A percentile compares a stretch with the other conserved stretches of the same genome.
phyloP scores from a whole-genome alignment of 75 land plant species.

The Picea glauca region DNA sequence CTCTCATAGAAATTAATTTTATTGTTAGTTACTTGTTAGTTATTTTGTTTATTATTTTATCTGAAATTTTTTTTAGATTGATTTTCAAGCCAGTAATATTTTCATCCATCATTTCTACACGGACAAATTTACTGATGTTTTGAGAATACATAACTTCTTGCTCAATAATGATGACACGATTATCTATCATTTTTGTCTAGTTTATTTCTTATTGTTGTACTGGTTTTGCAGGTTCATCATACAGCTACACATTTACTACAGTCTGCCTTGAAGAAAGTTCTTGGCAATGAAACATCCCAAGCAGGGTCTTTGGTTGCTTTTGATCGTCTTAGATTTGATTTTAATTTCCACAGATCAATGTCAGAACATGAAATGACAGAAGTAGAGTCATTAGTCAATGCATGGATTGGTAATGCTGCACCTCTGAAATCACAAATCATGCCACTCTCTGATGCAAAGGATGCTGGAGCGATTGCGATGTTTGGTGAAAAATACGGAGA shows the following conservation, averaged over 20 bases:
- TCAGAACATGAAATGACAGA: constrained; percentile 53
- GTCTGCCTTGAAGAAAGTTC: constrained; percentile 79
- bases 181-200: not conserved
- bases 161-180: not conserved
- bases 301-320: constrained; percentile 96
- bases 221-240: constrained; percentile 75
- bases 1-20: too few relatives aligned
- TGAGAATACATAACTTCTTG: not conserved
- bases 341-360: constrained; percentile 76
- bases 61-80: not conserved
- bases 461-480: constrained; percentile 94
- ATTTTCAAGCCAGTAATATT: not conserved
- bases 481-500: constrained; percentile 98
- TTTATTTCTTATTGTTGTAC: not conserved
- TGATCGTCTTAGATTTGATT: constrained; percentile 93
- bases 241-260: constrained; percentile 97
- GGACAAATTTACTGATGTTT: not conserved
- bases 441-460: constrained; percentile 77
- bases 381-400: constrained; percentile 68
- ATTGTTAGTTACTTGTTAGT: too few relatives aligned
- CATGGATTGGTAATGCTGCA: constrained; percentile 82
- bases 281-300: constrained; percentile 88
- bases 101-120: not conserved
- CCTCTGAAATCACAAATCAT: constrained; percentile 69
- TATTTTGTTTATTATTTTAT: not conserved